Percentiles rank a stretch among this genome's conserved stretches.
Evolutionary conservation across 176 grass and related monocot genomes (phyloP).

Genomic region (Phoenix dactylifera): DNA sequence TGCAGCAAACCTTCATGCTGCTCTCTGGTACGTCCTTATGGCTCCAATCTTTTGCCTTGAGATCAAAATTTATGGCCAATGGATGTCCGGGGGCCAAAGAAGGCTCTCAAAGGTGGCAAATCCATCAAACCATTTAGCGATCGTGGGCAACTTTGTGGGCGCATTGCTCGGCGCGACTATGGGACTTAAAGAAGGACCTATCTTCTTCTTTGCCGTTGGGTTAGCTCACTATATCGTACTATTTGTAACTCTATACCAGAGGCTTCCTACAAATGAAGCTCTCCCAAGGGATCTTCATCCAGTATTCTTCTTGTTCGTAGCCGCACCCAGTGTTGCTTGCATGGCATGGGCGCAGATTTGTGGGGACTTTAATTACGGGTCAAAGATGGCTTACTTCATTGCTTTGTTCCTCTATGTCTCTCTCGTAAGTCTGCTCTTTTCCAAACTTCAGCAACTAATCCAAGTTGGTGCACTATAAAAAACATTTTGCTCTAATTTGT

Average conservation of each 20-base stretch:
- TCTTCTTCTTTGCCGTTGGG: constrained; percentile 86
- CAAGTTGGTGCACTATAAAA: no score
- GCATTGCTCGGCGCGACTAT: constrained; percentile 63
- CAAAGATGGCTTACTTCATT: constrained; percentile 71
- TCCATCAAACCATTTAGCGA: constrained; percentile 73
- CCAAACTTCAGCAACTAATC: no score
- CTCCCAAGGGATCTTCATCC: constrained; percentile 95
- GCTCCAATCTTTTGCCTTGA: constrained; percentile 78
- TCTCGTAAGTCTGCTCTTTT: constrained; percentile 32
- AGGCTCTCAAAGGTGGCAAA: constrained; percentile 85
- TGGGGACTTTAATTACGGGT: constrained; percentile 54
- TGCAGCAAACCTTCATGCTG: neutral
- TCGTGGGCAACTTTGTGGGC: constrained; percentile 92
- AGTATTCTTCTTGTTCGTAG: constrained; percentile 96
- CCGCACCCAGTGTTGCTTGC: constrained; percentile 67
- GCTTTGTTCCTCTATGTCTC: constrained; percentile 91
- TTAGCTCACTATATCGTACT: constrained; percentile 83
- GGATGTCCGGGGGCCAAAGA: constrained; percentile 71
- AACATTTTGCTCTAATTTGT: no score
- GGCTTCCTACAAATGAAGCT: constrained; percentile 75
- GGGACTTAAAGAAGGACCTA: constrained; percentile 66
- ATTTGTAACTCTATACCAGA: constrained; percentile 93
- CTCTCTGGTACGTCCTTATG: constrained; percentile 61
- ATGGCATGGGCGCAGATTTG: constrained; percentile 83
- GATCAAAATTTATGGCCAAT: constrained; percentile 95